phyloP scores from a whole-genome alignment of 768 basidiomycete genomes.

The Phaffia australis region DNA sequence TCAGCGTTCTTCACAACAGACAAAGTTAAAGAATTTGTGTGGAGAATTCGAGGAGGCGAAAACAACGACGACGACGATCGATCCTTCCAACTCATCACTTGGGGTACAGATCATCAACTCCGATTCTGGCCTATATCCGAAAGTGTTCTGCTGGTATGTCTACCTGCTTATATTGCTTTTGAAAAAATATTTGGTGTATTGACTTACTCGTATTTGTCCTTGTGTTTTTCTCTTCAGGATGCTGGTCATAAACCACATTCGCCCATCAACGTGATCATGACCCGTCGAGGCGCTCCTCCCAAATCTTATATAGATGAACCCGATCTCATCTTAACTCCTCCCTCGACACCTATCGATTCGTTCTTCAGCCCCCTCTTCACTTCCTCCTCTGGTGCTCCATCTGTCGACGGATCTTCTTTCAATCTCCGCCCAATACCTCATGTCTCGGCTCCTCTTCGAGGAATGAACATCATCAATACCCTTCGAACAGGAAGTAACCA shows the following conservation, averaged over 20 bases:
- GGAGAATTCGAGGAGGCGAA: constrained; percentile 53
- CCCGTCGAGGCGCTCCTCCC: constrained; percentile 18
- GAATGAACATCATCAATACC: constrained; percentile 10
- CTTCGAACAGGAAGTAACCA: constrained; percentile 9
- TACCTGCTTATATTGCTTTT: neutral
- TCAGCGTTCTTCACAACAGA: constrained; percentile 46
- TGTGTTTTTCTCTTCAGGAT: neutral
- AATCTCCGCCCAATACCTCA: constrained; percentile 3
- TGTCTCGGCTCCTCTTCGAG: constrained; percentile 13
- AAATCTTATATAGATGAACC: constrained; percentile 25
- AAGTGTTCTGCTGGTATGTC: constrained; percentile 13
- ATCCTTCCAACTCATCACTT: constrained; percentile 56
- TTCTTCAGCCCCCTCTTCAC: constrained; percentile 2
- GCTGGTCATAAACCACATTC: constrained; percentile 17
- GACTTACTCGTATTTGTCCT: neutral
- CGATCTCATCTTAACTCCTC: neutral
- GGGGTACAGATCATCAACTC: constrained; percentile 83
- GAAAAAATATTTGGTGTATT: no score
- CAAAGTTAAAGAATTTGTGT: constrained; percentile 88
- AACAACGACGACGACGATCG: constrained; percentile 49
- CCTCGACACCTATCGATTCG: neutral
- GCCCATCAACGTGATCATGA: constrained; percentile 25
- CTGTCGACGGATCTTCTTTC: neutral
- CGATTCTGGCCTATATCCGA: constrained; percentile 76
- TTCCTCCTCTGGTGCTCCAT: neutral